Evolutionary conservation across 2,329 filamentous ascomycete genomes (phyloP).

Genomic region (Aspergillus sp.): DNA sequence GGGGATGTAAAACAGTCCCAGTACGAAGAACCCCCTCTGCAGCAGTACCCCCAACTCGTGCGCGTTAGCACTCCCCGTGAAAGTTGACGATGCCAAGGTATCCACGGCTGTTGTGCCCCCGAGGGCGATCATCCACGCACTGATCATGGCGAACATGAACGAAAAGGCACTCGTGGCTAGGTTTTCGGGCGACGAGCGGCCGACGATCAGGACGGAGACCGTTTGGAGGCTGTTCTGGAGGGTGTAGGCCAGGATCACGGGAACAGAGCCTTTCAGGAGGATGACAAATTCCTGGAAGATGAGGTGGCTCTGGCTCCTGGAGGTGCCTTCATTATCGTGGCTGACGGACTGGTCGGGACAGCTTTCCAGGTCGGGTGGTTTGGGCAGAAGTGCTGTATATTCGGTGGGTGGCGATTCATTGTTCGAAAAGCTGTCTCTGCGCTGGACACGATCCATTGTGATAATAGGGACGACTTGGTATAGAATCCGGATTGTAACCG

Average conservation of each 20-base stretch:
- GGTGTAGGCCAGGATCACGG: constrained; percentile 75
- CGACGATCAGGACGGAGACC: constrained; percentile 70
- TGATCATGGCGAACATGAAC: constrained; percentile 90
- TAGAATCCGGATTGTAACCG: no score
- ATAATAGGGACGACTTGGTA: no score
- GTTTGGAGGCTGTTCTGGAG: constrained; percentile 82
- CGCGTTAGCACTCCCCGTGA: constrained; percentile 71
- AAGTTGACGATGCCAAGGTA: constrained; percentile 73
- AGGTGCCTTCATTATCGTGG: constrained; percentile 28
- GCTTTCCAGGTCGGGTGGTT: constrained; percentile 8
- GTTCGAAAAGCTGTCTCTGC: background rate
- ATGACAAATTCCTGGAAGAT: constrained; percentile 56
- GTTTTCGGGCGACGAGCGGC: constrained; percentile 68
- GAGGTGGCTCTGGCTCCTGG: constrained; percentile 29
- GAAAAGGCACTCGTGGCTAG: constrained; percentile 76
- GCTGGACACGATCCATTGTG: background rate
- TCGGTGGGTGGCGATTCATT: constrained; percentile 11
- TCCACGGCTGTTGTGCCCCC: constrained; percentile 81
- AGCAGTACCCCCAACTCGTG: constrained; percentile 70
- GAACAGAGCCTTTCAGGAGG: constrained; percentile 60
- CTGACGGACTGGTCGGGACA: constrained; percentile 4
- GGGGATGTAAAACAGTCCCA: constrained; percentile 63
- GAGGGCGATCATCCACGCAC: constrained; percentile 76
- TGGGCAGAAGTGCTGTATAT: constrained; percentile 22
- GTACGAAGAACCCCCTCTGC: constrained; percentile 65